Evolutionary conservation across 768 basidiomycete species (phyloP), one percentile per base, ranked within the genome.

Genomic region (Rhizopogon roseolus): DNA sequence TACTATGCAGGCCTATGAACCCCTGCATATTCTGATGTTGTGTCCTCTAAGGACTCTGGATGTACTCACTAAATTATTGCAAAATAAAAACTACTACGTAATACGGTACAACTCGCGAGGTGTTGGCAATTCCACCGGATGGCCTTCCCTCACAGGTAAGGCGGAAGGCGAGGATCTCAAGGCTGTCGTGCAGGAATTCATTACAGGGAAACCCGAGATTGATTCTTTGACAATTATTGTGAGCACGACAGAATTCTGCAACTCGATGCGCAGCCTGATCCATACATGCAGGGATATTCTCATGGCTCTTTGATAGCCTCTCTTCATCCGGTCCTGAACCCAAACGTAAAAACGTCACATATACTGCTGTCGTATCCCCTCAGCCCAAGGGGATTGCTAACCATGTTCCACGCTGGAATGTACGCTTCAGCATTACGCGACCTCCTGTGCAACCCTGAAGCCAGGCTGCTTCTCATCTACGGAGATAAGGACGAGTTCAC

Each of bases 401-500:
- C 90, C 22, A 64, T 86, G 50, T 92, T 93, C 72, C 74, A 76
- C 50, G 70, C 82, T 4, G 68, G 69, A 8, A 73, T 71, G 11
- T 91, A 93, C 60, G 71, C 73, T 13, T 64, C 67, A 2, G 75
- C 76, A 16, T 70, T 93, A 46, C 67, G 74, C 28, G 65, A 70
- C 9, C 75, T 91, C 36, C 55, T 88, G 29, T 65, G 62, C 28
- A 66, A 83, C 36, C 66, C 69, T 5, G 60, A 64, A 1, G 75
- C 78, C 2, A 78, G 79, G 52, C 70, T 91, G 32, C 74, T 93
- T 36, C 57, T 90, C 19, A 57, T 90, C 5, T 83, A 80, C 54
- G 91, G 90, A 0, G 81, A 86, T 57, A 59, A 58, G 14, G 90
- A 93, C 61, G 81, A 90, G 42, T 92, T 91, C 61, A 90, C 90